Evolutionary conservation across 768 basidiomycete genomes (phyloP), one percentile per base, ranked within the genome.

Genomic region (Mycena filopes): DNA sequence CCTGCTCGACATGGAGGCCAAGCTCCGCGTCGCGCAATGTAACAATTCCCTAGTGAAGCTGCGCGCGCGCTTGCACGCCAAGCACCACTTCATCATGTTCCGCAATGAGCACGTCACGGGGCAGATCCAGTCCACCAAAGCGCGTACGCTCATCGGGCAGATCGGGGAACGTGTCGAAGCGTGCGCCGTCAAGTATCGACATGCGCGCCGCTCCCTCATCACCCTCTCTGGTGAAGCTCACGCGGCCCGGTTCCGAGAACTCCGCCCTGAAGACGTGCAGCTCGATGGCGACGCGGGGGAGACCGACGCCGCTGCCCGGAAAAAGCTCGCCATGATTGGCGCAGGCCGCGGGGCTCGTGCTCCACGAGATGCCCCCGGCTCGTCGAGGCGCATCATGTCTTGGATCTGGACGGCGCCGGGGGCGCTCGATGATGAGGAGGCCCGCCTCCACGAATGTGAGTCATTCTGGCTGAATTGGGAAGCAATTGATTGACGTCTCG

Each of bases 341-440:
- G 47, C 23, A 28, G 47, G 47, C 7, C 2, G 4, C 1, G 23
- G 42, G 15, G 47, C 23, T 12, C 28, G 47, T 6, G 47, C 12
- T 2, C 11, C 47, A 1, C 3, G 47, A 4, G 28, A 48, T 18
- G 47, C 23, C 23, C 47, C 47, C 25, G 12, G 23, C 4, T 25
- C 21, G 28, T 5, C 21, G 4, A 41, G 29, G 40, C 23, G 28
- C 2, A 7, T 43, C 9, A 55, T 63, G 54, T 63, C 62, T 0
- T 63, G 62, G 62, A 63, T 63, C 2, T 63, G 62, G 62, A 56
- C 62, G 18, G 45, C 43, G 3, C 4, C 25, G 12, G 61, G 42
- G 2, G 46, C 43, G 3, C 48, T 46, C 9, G 36, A 48, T 21
- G 36, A 36, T 15, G 31, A 53, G 13, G 53, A 47, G 23, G 3